Base-by-base conservation (phyloP, 495 filamentous ascomycete genomes). In the Penicillium macrosclerotiorum region DNA sequence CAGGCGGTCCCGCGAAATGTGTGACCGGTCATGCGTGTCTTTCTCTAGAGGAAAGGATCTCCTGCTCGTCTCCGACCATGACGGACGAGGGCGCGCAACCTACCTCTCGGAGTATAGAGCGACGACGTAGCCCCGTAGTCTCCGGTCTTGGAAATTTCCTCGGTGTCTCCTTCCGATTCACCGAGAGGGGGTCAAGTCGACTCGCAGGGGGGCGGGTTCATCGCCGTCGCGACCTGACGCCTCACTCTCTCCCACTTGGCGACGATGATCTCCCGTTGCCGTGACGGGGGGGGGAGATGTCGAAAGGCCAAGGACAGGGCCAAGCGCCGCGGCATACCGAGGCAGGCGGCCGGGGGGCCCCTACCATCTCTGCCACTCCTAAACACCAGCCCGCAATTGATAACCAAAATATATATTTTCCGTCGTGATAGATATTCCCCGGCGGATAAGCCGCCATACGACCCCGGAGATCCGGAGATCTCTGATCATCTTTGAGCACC, bases 1-100 rank as follows among this genome's bases (percentile, higher is more conserved):
- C 37, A 18, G 3, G 17, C 45, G 17, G 46, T 49, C 46, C 46
- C 32, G 46, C 46, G 14, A 50, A 46, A 50, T 34, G 27, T 46
- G 22, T 44, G 30, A 32, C 42, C n/a, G 53, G 54, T 60, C 54
- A 60, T 57, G 57, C 29, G 54, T 57, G 12, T 32, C 39, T 39
- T 26, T 57, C 57, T 40, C 57, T 56, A 54, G 49, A 54, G 57
- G 52, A 54, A 60, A 43, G 47, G 57, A 60, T 60, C 57, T 48
- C 42, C 52, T 48, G 24, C 22, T 26, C 19, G 18, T 32, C 5
- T 22, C 36, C 48, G n/a, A n/a, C n/a, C n/a, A n/a, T n/a, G n/a
- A n/a, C n/a, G n/a, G n/a, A n/a, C 42, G 41, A 50, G 14, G n/a
- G 20, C 19, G n/a, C 36, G 14, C 19, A 22, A n/a, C 3, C 17